Percentiles rank a stretch among this genome's conserved stretches.
Conservation (phyloP, 768 basidiomycete genomes). For the Russula sp. region DNA sequence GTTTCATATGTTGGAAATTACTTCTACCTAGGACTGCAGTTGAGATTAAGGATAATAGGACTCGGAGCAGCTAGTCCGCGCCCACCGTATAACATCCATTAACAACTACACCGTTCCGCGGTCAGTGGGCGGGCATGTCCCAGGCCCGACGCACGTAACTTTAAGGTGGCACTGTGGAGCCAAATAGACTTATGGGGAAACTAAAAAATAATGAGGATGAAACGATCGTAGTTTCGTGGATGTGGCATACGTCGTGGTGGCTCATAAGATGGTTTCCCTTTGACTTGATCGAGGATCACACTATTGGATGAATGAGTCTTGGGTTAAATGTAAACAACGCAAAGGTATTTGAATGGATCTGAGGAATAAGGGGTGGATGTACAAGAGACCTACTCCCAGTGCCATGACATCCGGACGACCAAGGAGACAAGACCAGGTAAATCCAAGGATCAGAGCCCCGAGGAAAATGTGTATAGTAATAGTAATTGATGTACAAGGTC, state of each 20-base stretch:
- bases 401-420: not conserved
- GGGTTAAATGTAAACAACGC: not conserved
- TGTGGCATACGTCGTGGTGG: not conserved
- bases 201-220: not conserved
- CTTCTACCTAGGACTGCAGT: not conserved
- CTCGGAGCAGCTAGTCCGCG: not conserved
- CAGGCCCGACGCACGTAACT: not conserved
- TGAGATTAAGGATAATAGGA: conserved; percentile 8
- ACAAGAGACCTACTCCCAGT: not conserved
- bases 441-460: not conserved
- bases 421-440: not conserved
- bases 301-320: not conserved
- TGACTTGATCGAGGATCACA: not conserved
- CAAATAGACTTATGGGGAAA: conserved; percentile 6
- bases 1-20: not conserved
- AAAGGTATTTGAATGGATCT: not conserved
- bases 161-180: not conserved
- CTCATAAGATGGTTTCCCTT: not conserved
- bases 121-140: conserved; percentile 1
- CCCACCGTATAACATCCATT: not conserved
- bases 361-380: not conserved
- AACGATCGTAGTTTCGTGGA: not conserved
- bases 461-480: not conserved
- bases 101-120: conserved; percentile 15
- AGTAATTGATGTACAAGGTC: not conserved